Evolutionary conservation across 306 rosid species (phyloP).

Genomic region (Notholithocarpus densiflorus): DNA sequence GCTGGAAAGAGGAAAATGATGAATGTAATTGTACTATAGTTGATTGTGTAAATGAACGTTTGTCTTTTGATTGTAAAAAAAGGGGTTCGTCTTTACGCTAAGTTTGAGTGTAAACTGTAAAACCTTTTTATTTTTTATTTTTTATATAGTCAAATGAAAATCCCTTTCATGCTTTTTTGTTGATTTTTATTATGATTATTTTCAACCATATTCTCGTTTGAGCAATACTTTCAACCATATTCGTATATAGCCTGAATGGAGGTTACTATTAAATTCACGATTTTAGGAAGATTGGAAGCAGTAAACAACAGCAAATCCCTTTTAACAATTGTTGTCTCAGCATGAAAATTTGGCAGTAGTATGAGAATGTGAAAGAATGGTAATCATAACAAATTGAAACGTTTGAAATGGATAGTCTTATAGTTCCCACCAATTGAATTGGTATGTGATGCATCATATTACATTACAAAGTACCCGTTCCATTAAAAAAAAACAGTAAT

Average conservation of each 20-base stretch:
- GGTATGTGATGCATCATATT: no score
- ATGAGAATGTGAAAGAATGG: no score
- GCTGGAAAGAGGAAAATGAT: constrained; percentile 21
- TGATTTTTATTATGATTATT: background rate
- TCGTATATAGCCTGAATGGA: background rate
- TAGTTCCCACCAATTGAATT: no score
- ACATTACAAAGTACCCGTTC: no score
- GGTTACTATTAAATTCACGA: no score
- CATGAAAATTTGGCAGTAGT: no score
- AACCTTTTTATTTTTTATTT: constrained; percentile 24
- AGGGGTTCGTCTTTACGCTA: constrained; percentile 17
- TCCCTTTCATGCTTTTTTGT: background rate
- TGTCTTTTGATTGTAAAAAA: background rate
- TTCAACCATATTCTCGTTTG: background rate
- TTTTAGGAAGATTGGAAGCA: no score
- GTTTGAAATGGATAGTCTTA: no score
- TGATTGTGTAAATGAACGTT: constrained; percentile 42
- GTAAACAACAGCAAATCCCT: no score
- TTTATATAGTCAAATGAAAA: background rate
- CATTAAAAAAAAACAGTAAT: no score
- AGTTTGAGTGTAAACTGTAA: constrained; percentile 22
- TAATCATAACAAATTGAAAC: no score
- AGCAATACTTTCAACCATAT: background rate
- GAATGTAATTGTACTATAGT: constrained; percentile 8
- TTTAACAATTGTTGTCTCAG: no score